Conservation (phyloP, 305 asterid genomes). For the Fraxinus dipetala region DNA sequence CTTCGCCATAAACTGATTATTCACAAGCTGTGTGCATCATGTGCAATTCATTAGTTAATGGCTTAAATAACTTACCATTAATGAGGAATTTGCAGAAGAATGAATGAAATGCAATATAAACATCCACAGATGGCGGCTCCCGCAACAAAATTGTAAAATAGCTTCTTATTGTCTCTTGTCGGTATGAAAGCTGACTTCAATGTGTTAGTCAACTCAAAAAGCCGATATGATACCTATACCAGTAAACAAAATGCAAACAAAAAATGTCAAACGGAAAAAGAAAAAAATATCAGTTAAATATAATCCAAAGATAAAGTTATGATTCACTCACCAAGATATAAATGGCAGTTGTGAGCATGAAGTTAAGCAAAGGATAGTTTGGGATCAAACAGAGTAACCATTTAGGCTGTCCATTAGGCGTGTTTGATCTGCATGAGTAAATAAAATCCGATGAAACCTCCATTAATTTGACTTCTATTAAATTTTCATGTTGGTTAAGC, state of each 20-base stretch:
- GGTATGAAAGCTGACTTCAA: constrained; percentile 80
- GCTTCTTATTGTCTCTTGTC: constrained; percentile 61
- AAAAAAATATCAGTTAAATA: constrained; percentile 2
- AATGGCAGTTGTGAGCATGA: constrained; percentile 76
- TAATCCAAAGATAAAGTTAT: neutral
- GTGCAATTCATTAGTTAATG: neutral
- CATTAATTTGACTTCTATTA: neutral
- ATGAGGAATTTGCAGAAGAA: constrained; percentile 69
- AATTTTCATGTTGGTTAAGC: neutral
- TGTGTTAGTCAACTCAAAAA: constrained; percentile 85
- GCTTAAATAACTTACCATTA: constrained; percentile 44
- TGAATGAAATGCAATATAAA: constrained; percentile 56
- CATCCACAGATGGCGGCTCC: constrained; percentile 59
- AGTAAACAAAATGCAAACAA: neutral
- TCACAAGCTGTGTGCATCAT: neutral
- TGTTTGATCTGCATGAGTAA: constrained; percentile 58
- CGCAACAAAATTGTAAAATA: constrained; percentile 64
- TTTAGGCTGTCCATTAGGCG: constrained; percentile 89
- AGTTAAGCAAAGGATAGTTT: constrained; percentile 80
- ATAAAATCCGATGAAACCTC: neutral
- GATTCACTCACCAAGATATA: constrained; percentile 63
- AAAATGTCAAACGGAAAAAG: neutral
- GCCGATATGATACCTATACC: constrained; percentile 68
- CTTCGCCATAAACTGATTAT: neutral
- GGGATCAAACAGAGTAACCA: constrained; percentile 84